Conservation (phyloP, 495 filamentous ascomycete species). For the Collariella sp. region DNA sequence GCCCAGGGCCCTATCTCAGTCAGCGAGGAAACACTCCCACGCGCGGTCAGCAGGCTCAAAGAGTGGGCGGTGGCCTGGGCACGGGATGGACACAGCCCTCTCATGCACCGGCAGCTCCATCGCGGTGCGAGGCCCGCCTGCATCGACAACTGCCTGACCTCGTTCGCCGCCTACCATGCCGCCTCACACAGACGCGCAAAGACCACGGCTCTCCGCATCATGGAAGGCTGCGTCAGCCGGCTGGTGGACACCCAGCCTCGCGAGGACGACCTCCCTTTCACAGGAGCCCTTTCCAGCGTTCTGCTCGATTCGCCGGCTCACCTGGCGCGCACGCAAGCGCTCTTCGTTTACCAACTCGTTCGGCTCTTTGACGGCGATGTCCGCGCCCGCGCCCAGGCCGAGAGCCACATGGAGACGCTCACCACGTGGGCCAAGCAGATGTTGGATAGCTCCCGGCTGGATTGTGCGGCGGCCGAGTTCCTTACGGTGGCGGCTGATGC, state of each 20-base stretch:
- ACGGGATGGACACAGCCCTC: slow-evolving; percentile 18
- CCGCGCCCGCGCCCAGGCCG: slow-evolving; percentile 38
- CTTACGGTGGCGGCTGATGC: neutral
- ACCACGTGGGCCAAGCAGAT: slow-evolving; percentile 34
- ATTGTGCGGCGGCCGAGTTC: slow-evolving; percentile 13
- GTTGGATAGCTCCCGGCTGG: slow-evolving; percentile 20
- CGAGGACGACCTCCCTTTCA: neutral
- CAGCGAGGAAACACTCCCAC: slow-evolving; percentile 14
- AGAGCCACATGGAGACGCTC: slow-evolving; percentile 37
- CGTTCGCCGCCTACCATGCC: slow-evolving; percentile 21
- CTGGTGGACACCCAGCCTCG: slow-evolving; percentile 12
- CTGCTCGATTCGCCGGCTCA: slow-evolving; percentile 19
- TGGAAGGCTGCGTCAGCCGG: slow-evolving; percentile 11
- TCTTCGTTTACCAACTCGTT: slow-evolving; percentile 47
- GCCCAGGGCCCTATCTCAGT: slow-evolving; percentile 1
- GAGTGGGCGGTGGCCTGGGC: slow-evolving; percentile 21
- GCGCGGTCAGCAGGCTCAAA: slow-evolving; percentile 20
- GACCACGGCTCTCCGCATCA: slow-evolving; percentile 21
- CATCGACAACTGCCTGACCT: slow-evolving; percentile 26
- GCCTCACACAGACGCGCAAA: slow-evolving; percentile 7
- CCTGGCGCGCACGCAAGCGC: slow-evolving; percentile 39
- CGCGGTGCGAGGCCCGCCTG: slow-evolving; percentile 19
- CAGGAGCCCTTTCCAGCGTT: neutral
- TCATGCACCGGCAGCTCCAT: slow-evolving; percentile 37
- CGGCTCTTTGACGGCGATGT: slow-evolving; percentile 51